These are phyloP conservation scores for Barnettozyma populi DNA, from an alignment of 805 yeast species.

Conservation along the genomic window DNA sequence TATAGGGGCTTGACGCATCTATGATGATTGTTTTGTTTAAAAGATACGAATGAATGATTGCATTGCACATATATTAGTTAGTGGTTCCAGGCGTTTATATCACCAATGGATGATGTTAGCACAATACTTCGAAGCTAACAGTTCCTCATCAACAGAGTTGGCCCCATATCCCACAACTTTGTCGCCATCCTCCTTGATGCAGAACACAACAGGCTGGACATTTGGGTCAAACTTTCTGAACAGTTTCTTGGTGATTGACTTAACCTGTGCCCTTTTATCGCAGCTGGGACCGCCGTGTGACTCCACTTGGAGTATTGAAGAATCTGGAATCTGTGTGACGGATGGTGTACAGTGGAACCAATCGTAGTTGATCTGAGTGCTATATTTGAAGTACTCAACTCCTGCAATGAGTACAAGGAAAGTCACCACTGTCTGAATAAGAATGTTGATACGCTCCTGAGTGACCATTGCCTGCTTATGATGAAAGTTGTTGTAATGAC, in stretches of 20 bases:
- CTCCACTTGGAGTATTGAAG: conserved; percentile 28
- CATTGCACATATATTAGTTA: not conserved
- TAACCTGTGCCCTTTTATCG: conserved; percentile 39
- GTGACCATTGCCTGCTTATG: conserved; percentile 10
- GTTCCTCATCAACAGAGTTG: conserved; percentile 13
- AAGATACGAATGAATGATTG: not conserved
- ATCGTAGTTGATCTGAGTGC: conserved; percentile 35
- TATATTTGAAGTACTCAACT: conserved; percentile 38
- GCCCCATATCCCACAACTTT: conserved; percentile 21
- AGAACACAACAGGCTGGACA: conserved; percentile 29
- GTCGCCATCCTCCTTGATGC: conserved; percentile 30
- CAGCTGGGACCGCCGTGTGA: conserved; percentile 40
- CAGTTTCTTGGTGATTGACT: conserved; percentile 34
- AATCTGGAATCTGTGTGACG: conserved; percentile 20
- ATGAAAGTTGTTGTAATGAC: no score
- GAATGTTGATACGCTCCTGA: conserved; percentile 13
- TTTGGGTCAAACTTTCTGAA: conserved; percentile 36
- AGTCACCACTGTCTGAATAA: conserved; percentile 26
- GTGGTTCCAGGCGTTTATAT: not conserved
- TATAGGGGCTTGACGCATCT: not conserved
- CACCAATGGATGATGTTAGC: conserved; percentile 25
- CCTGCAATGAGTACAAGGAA: conserved; percentile 32
- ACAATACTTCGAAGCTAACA: conserved; percentile 13
- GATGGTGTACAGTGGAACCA: conserved; percentile 41
- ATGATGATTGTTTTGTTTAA: not conserved